phyloP scores from a whole-genome alignment of 805 yeast genomes.

The Teunomyces atbi region DNA sequence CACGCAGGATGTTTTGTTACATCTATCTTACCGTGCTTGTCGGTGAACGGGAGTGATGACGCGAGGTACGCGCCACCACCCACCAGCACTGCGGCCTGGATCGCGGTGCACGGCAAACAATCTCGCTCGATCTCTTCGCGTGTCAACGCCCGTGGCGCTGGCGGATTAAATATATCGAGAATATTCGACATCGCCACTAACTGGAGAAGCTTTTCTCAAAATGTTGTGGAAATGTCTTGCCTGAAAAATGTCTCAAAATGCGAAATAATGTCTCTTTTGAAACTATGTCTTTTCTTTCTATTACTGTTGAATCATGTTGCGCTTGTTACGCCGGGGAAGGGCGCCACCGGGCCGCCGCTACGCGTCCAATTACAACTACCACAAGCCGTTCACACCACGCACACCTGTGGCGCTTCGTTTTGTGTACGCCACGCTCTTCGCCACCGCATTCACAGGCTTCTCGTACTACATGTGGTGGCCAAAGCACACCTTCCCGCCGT shows the following conservation, averaged over 20 bases:
- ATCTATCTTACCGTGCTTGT: conserved; percentile 39
- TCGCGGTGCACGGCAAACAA: conserved; percentile 68
- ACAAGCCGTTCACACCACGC: conserved; percentile 13
- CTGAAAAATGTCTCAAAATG: background rate
- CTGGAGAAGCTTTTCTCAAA: background rate
- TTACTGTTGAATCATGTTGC: background rate
- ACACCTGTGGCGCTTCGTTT: conserved; percentile 6
- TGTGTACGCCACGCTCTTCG: conserved; percentile 11
- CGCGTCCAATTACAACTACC: conserved; percentile 13
- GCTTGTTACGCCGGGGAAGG: background rate
- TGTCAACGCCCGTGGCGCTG: conserved; percentile 40
- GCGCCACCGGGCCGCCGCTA: background rate
- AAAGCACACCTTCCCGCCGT: conserved; percentile 61
- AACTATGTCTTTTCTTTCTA: too few relatives aligned
- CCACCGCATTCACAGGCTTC: conserved; percentile 17
- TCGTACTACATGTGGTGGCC: conserved; percentile 57
- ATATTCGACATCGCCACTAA: conserved; percentile 44
- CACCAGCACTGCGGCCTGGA: conserved; percentile 57
- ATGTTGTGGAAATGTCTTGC: background rate
- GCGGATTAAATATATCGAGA: conserved; percentile 50
- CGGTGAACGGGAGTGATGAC: conserved; percentile 53
- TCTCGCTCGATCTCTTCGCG: conserved; percentile 45
- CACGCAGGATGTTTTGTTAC: conserved; percentile 45
- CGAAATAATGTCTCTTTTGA: too few relatives aligned
- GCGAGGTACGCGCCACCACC: conserved; percentile 64